phyloP scores from a whole-genome alignment of 2,329 filamentous ascomycete genomes.

The Claviceps quebecensis region DNA sequence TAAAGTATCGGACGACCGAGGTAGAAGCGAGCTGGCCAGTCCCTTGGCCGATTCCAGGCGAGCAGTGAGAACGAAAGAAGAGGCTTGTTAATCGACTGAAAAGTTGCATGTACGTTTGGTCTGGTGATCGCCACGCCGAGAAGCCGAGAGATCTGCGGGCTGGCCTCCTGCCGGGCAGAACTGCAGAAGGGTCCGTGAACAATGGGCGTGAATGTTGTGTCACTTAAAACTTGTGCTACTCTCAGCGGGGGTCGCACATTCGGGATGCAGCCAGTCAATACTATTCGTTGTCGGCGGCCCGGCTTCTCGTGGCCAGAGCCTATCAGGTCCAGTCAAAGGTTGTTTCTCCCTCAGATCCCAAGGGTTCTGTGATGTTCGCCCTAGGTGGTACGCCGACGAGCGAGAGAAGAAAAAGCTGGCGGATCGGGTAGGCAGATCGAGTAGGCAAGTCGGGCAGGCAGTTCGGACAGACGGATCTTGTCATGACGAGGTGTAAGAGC shows the following conservation, averaged over 20 bases:
- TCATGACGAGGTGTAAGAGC: not conserved
- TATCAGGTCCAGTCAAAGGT: not conserved
- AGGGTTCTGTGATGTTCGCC: not conserved
- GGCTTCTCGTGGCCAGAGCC: not conserved
- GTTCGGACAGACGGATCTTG: not conserved
- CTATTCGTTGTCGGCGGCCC: not conserved
- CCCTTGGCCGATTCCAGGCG: not conserved
- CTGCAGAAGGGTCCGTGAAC: not conserved
- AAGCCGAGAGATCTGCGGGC: not conserved
- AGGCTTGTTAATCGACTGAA: not conserved
- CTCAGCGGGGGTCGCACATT: not conserved
- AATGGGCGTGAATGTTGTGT: constrained; percentile 1
- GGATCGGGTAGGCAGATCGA: too few relatives aligned
- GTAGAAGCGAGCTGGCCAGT: not conserved
- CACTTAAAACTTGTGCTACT: not conserved
- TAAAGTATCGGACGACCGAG: not conserved
- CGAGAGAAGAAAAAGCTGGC: too few relatives aligned
- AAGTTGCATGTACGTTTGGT: not conserved
- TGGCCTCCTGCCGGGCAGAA: not conserved
- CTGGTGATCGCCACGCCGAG: not conserved
- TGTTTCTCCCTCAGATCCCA: not conserved
- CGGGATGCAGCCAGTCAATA: not conserved
- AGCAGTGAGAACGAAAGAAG: not conserved
- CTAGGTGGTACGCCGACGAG: not conserved
- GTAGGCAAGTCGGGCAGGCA: too few relatives aligned